phyloP scores from a whole-genome alignment of 2,329 filamentous ascomycete species.

The Diaporthe sp. region DNA sequence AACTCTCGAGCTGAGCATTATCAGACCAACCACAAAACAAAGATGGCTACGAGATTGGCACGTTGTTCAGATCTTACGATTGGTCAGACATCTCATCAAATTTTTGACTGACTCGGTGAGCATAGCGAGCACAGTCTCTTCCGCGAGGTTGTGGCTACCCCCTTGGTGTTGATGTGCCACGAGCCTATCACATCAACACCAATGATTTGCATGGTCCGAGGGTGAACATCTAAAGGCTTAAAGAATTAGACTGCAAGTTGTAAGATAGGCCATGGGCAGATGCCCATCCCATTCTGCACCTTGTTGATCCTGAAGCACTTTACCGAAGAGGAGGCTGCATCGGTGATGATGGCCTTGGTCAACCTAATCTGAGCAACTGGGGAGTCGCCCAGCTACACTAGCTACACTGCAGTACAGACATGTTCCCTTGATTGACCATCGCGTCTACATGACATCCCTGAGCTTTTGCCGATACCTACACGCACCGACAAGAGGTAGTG shows the following conservation, averaged over 20 bases:
- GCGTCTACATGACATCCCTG: not conserved
- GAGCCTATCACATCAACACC: slow-evolving; percentile 66
- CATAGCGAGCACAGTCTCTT: slow-evolving; percentile 64
- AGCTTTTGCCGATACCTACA: not conserved
- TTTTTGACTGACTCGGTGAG: slow-evolving; percentile 71
- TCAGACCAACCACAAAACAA: slow-evolving; percentile 39
- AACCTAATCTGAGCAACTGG: not conserved
- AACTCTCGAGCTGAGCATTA: slow-evolving; percentile 42
- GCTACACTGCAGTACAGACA: not conserved
- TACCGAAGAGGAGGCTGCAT: not conserved
- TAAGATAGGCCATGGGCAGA: not conserved
- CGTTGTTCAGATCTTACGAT: slow-evolving; percentile 18
- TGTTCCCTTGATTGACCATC: not conserved
- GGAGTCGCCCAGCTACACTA: not conserved
- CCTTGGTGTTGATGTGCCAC: slow-evolving; percentile 70
- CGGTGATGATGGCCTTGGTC: not conserved
- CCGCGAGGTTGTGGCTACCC: slow-evolving; percentile 71
- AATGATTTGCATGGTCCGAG: slow-evolving; percentile 7
- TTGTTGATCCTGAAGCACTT: too few relatives aligned
- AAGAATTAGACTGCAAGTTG: not conserved
- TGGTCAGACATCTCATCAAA: slow-evolving; percentile 54
- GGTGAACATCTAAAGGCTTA: slow-evolving; percentile 11
- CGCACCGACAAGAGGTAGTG: not conserved
- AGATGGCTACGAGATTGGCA: slow-evolving; percentile 36
- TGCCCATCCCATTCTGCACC: not conserved